These are phyloP conservation scores for Podosphaera xanthii DNA, from an alignment of 2,329 filamentous ascomycete genomes.

Conservation along the genomic window DNA sequence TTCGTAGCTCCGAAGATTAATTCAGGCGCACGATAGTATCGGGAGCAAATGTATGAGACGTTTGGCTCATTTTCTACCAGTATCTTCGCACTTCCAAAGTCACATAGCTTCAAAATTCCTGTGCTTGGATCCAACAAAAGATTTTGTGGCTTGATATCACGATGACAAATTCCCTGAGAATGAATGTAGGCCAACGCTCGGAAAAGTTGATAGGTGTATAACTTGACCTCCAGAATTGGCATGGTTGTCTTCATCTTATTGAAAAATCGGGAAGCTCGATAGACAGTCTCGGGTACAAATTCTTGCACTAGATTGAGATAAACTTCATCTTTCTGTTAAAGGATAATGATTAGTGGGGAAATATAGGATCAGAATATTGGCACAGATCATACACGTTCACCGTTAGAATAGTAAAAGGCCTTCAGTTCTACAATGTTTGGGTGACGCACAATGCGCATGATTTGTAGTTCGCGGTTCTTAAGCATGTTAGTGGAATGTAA, in stretches of 20 bases:
- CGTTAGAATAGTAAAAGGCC: constrained; percentile 98
- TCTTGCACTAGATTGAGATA: constrained; percentile 97
- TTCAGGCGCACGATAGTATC: constrained; percentile 94
- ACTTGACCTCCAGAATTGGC: constrained; percentile 95
- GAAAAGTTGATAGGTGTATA: constrained; percentile 99
- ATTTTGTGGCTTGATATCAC: constrained; percentile 98
- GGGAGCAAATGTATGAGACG: constrained; percentile 97
- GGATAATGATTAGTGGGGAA: constrained; percentile 4
- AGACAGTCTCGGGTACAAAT: constrained; percentile 95
- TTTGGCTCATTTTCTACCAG: constrained; percentile 97
- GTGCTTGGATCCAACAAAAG: constrained; percentile 77
- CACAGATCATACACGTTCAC: constrained; percentile 55
- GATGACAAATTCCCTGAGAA: constrained; percentile 95
- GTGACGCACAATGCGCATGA: constrained; percentile 97
- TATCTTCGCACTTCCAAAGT: constrained; percentile 98
- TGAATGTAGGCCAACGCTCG: constrained; percentile 96
- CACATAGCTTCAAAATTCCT: constrained; percentile 87
- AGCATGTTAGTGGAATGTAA: constrained; percentile 9
- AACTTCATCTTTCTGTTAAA: constrained; percentile 72
- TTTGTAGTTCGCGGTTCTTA: constrained; percentile 95
- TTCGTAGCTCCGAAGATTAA: constrained; percentile 97
- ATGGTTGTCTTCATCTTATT: constrained; percentile 99
- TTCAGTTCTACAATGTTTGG: constrained; percentile 98
- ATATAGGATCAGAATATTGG: constrained; percentile 10
- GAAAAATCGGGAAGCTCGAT: constrained; percentile 94